These are phyloP conservation scores for Cicer judaicum DNA, from an alignment of 306 rosid genomes.

Conservation along the genomic window DNA sequence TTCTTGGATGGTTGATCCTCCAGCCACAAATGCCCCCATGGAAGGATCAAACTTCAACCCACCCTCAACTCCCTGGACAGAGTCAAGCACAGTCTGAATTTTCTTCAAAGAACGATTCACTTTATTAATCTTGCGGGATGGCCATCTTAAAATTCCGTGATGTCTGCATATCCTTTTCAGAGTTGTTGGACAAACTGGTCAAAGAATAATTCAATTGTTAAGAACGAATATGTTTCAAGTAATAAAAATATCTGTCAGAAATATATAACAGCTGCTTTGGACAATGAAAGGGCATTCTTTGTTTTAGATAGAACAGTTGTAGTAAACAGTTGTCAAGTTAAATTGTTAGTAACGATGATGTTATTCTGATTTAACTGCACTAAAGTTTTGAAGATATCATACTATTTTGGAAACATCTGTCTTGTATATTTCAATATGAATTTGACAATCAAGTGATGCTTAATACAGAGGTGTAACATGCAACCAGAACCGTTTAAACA, in stretches of 20 bases:
- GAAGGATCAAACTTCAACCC: conserved; percentile 77
- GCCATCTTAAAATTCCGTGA: conserved; percentile 92
- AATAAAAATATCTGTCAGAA: conserved; percentile 35
- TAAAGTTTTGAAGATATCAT: conserved; percentile 24
- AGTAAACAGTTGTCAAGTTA: conserved; percentile 19
- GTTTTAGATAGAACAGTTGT: conserved; percentile 22
- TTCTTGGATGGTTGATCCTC: conserved; percentile 59
- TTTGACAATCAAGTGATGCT: conserved; percentile 21
- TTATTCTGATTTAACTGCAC: conserved; percentile 29
- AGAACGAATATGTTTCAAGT: conserved; percentile 13
- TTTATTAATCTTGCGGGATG: conserved; percentile 89
- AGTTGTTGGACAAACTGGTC: conserved; percentile 88
- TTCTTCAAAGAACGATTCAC: conserved; percentile 78
- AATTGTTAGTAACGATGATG: conserved; percentile 21
- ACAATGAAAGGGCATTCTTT: conserved; percentile 27
- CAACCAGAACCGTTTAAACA: conserved; percentile 37
- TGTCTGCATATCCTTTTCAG: conserved; percentile 96
- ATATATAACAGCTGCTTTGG: not conserved
- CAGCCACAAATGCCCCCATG: conserved; percentile 62
- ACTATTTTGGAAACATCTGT: conserved; percentile 18
- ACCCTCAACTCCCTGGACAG: conserved; percentile 80
- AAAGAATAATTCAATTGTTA: conserved; percentile 43
- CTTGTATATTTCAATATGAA: conserved; percentile 29
- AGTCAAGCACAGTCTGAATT: conserved; percentile 77
- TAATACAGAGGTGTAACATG: conserved; percentile 31